Percentiles rank a stretch among this genome's conserved stretches.
phyloP scores from a whole-genome alignment of 2,329 filamentous ascomycete genomes.

The Trichophyton mentagrophytes region DNA sequence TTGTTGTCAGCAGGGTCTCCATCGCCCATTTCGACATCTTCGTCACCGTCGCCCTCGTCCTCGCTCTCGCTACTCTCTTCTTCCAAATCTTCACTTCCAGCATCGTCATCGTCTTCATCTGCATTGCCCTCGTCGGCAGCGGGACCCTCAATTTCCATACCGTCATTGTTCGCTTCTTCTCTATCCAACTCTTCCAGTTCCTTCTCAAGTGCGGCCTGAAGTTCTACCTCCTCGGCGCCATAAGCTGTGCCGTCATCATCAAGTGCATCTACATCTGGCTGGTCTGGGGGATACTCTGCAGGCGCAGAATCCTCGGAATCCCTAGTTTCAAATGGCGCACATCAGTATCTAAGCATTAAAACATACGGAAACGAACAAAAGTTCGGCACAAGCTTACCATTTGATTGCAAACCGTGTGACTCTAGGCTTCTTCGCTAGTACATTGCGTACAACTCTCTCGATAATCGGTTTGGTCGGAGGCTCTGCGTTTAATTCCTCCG shows the following conservation, averaged over 20 bases:
- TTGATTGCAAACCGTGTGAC: conserved; percentile 98
- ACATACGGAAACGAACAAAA: not conserved
- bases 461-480: conserved; percentile 85
- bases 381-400: conserved; percentile 51
- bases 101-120: conserved; percentile 25
- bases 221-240: conserved; percentile 76
- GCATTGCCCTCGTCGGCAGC: conserved; percentile 40
- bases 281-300: conserved; percentile 90
- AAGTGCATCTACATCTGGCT: conserved; percentile 80
- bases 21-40: conserved; percentile 47
- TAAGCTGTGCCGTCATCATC: conserved; percentile 77
- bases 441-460: conserved; percentile 82
- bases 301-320: conserved; percentile 96
- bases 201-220: conserved; percentile 48
- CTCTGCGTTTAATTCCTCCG: conserved; percentile 74
- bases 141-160: conserved; percentile 55
- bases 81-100: conserved; percentile 58
- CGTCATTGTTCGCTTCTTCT: conserved; percentile 44
- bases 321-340: conserved; percentile 39
- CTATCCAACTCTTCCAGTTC: conserved; percentile 39
- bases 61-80: conserved; percentile 63
- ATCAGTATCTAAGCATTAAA: conserved; percentile 12
- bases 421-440: conserved; percentile 91
- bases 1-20: conserved; percentile 30
- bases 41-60: conserved; percentile 43